Percentiles rank a stretch among this genome's conserved stretches.
These are phyloP conservation scores for Neocatenulostroma microsporum DNA, from an alignment of 2,329 filamentous ascomycete species.

Conservation along the genomic window DNA sequence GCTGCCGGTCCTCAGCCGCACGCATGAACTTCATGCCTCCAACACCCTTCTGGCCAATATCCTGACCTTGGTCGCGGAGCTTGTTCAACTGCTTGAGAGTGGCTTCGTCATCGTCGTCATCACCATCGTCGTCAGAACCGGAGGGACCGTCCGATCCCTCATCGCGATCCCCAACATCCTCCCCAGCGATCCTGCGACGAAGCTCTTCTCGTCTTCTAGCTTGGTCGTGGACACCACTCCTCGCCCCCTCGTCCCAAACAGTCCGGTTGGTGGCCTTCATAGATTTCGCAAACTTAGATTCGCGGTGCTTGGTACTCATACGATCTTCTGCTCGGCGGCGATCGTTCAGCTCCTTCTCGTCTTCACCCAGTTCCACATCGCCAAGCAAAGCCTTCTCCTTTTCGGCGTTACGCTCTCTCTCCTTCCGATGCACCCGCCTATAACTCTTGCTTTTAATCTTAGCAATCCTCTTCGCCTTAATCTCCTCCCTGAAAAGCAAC, in stretches of 20 bases:
- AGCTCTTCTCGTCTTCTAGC: conserved; percentile 76
- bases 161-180: conserved; percentile 44
- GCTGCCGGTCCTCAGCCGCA: conserved; percentile 70
- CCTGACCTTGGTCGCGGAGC: conserved; percentile 31
- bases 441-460: conserved; percentile 99
- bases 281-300: conserved; percentile 88
- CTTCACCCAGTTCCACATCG: no score
- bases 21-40: conserved; percentile 92
- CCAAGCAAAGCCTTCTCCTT: conserved; percentile 49
- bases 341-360: conserved; percentile 60
- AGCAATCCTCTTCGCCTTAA: conserved; percentile 84
- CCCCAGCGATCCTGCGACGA: conserved; percentile 69
- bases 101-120: conserved; percentile 47
- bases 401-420: conserved; percentile 53
- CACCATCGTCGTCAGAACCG: conserved; percentile 52
- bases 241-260: conserved; percentile 82
- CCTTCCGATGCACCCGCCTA: conserved; percentile 81
- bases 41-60: conserved; percentile 49
- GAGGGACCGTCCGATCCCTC: conserved; percentile 49
- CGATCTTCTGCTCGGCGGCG: conserved; percentile 72
- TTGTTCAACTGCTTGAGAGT: conserved; percentile 32
- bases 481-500: conserved; percentile 78
- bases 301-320: conserved; percentile 75
- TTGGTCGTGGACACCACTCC: conserved; percentile 70
- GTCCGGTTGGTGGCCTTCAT: conserved; percentile 70